Percentiles rank a stretch among this genome's conserved stretches.
These are phyloP conservation scores for Bruguiera gymnorhiza DNA, from an alignment of 345 rosid genomes.

Conservation along the genomic window DNA sequence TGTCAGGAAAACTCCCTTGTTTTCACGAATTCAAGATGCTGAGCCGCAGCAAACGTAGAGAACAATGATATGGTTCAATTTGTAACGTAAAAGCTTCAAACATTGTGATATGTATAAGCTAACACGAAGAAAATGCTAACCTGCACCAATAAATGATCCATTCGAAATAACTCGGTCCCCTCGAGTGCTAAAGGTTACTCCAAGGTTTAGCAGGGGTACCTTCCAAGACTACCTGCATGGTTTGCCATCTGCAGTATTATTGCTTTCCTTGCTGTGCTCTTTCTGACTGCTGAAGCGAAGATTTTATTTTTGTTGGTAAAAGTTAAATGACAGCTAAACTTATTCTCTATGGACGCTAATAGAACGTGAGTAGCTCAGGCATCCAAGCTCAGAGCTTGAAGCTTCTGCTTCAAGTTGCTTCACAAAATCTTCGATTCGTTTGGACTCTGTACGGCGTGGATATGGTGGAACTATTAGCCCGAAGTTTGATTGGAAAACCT, in stretches of 20 bases:
- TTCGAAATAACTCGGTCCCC: slow-evolving; percentile 62
- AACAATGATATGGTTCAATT: neutral
- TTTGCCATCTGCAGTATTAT: slow-evolving; percentile 82
- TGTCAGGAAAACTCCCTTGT: slow-evolving; percentile 62
- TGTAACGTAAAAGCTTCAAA: neutral
- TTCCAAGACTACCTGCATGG: slow-evolving; percentile 75
- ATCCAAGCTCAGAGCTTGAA: slow-evolving; percentile 80
- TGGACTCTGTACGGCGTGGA: slow-evolving; percentile 81
- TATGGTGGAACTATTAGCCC: slow-evolving; percentile 74
- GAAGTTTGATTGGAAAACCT: slow-evolving; percentile 11
- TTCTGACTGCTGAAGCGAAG: slow-evolving; percentile 52
- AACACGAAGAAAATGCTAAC: slow-evolving; percentile 23
- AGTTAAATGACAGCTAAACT: neutral
- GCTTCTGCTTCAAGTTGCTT: slow-evolving; percentile 84
- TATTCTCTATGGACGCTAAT: neutral
- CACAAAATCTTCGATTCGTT: slow-evolving; percentile 72
- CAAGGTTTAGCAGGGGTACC: slow-evolving; percentile 75
- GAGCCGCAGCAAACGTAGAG: neutral
- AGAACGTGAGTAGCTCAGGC: slow-evolving; percentile 57
- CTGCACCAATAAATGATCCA: slow-evolving; percentile 79
- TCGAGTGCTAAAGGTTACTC: slow-evolving; percentile 60
- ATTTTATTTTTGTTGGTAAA: neutral
- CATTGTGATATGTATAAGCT: neutral
- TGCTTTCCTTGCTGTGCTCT: slow-evolving; percentile 85
- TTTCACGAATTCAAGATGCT: neutral